These are phyloP conservation scores for Backusella tarrabulga DNA, from an alignment of 192 early-diverging fungal species.

Conservation along the genomic window DNA sequence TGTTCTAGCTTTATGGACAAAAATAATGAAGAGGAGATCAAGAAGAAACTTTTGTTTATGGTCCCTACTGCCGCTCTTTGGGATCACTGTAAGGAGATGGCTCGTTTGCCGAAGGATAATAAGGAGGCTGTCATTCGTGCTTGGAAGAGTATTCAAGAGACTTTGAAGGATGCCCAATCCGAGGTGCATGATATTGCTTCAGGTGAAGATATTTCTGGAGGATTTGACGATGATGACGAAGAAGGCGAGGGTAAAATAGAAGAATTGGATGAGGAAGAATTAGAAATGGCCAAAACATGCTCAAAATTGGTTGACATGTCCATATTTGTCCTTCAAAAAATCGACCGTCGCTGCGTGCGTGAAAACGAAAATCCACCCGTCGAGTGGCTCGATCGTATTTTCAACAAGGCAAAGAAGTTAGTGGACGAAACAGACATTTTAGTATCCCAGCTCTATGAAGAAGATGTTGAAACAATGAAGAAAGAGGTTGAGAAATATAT, in stretches of 20 bases:
- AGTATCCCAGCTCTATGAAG: conserved; percentile 27
- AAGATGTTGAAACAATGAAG: conserved; percentile 19
- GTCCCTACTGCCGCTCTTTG: conserved; percentile 30
- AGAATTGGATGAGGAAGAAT: conserved; percentile 7
- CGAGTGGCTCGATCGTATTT: conserved; percentile 7
- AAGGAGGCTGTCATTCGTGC: conserved; percentile 13
- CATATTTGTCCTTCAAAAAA: conserved; percentile 20
- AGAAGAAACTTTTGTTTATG: conserved; percentile 23
- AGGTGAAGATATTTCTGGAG: conserved; percentile 10
- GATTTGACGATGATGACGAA: conserved; percentile 17
- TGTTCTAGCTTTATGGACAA: conserved; percentile 17
- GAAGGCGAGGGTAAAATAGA: conserved; percentile 18
- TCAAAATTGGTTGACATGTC: conserved; percentile 21
- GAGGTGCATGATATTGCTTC: conserved; percentile 24
- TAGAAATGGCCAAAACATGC: conserved; percentile 13
- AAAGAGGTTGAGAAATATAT: conserved; percentile 14
- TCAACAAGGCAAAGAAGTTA: not conserved
- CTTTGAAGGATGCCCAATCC: conserved; percentile 24
- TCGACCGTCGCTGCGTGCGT: conserved; percentile 18
- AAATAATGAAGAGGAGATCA: not conserved
- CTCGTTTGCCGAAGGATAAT: conserved; percentile 15
- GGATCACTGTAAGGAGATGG: conserved; percentile 16
- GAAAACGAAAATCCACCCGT: not conserved
- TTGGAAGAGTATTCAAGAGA: conserved; percentile 19
- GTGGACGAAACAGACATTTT: conserved; percentile 30